phyloP scores from a whole-genome alignment of 352 stramenopile genomes.

The Pythium aquatile region DNA sequence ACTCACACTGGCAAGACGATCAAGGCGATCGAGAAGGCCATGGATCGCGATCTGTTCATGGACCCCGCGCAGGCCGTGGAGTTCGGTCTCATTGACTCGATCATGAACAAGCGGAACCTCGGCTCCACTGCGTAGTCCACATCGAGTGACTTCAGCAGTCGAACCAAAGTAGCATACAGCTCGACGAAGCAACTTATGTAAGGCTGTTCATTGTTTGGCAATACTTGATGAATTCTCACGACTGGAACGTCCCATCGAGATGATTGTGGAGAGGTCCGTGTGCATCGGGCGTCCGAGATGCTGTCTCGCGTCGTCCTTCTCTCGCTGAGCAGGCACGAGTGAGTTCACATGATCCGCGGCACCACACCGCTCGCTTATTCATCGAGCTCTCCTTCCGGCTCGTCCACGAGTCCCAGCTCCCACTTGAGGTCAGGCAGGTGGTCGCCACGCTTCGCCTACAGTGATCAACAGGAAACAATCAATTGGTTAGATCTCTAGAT shows the following conservation, averaged over 20 bases:
- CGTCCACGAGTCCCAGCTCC: conserved; percentile 71
- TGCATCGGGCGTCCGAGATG: neutral
- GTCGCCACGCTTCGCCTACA: conserved; percentile 69
- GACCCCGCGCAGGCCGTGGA: conserved; percentile 66
- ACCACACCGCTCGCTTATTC: conserved; percentile 39
- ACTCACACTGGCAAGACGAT: conserved; percentile 73
- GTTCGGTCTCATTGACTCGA: conserved; percentile 84
- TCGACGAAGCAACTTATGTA: conserved; percentile 5
- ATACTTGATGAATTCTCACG: conserved; percentile 16
- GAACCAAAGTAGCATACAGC: neutral
- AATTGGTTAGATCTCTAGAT: neutral
- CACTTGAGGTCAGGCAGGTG: conserved; percentile 77
- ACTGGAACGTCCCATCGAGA: neutral
- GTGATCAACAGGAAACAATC: neutral
- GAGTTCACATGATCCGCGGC: too few relatives aligned
- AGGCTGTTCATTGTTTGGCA: conserved; percentile 10
- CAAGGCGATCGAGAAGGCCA: conserved; percentile 80
- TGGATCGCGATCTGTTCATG: conserved; percentile 89
- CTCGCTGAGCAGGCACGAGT: neutral
- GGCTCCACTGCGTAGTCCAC: conserved; percentile 6
- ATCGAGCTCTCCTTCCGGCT: conserved; percentile 83
- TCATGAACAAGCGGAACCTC: conserved; percentile 61
- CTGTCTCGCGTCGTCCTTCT: neutral
- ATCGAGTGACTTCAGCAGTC: neutral
- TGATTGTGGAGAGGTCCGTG: neutral